These are phyloP conservation scores for Penicillium occitanis DNA, from an alignment of 2,329 filamentous ascomycete genomes.

Conservation along the genomic window DNA sequence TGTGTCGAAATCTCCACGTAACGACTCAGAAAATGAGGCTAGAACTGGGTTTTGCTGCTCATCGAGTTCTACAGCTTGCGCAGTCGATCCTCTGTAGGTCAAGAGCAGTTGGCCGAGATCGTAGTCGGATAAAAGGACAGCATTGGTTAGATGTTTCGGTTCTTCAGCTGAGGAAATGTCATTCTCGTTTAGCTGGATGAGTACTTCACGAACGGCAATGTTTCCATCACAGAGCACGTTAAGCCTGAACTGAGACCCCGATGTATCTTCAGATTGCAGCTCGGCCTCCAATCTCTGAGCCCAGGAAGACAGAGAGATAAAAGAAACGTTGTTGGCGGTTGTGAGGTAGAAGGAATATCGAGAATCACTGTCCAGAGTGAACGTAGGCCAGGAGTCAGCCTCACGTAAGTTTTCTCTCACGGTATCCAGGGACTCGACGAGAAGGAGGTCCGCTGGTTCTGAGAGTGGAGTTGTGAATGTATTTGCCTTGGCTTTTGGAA, in stretches of 20 bases:
- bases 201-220: slow-evolving; percentile 50
- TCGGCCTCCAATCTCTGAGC: slow-evolving; percentile 58
- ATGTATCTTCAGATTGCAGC: slow-evolving; percentile 51
- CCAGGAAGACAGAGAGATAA: slow-evolving; percentile 59
- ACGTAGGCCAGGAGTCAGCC: slow-evolving; percentile 50
- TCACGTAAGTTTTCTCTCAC: slow-evolving; percentile 31
- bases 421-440: slow-evolving; percentile 48
- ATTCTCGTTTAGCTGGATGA: slow-evolving; percentile 43
- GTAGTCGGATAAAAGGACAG: slow-evolving; percentile 56
- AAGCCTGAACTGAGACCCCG: slow-evolving; percentile 58
- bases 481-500: slow-evolving; percentile 50
- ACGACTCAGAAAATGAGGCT: slow-evolving; percentile 30
- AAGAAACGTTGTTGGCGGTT: slow-evolving; percentile 54
- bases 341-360: slow-evolving; percentile 62
- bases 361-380: slow-evolving; percentile 56
- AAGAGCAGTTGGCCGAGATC: slow-evolving; percentile 60
- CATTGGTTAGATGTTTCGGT: slow-evolving; percentile 45
- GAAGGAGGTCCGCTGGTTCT: slow-evolving; percentile 44
- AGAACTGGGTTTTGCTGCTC: slow-evolving; percentile 40
- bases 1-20: slow-evolving; percentile 29
- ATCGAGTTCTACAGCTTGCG: slow-evolving; percentile 55
- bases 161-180: slow-evolving; percentile 25
- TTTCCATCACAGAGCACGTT: slow-evolving; percentile 55
- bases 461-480: slow-evolving; percentile 43
- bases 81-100: slow-evolving; percentile 49